These are phyloP conservation scores for Neophaeococcomyces mojaviensis DNA, from an alignment of 2,329 filamentous ascomycete species.

Conservation along the genomic window DNA sequence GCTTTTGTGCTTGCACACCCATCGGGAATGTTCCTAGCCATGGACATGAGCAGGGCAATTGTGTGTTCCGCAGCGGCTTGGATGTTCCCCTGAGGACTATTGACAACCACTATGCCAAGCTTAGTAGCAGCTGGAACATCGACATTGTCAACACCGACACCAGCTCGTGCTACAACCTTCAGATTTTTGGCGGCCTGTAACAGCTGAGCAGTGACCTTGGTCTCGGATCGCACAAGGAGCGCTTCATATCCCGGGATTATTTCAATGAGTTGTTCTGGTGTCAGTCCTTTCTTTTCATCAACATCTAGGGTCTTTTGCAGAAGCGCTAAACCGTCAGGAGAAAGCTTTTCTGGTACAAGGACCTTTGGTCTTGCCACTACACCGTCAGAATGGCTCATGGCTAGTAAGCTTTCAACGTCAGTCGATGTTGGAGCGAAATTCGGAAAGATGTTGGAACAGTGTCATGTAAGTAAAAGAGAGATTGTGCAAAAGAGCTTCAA, in stretches of 20 bases:
- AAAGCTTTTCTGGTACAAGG: constrained; percentile 73
- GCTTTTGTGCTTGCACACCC: constrained; percentile 62
- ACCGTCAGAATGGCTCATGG: constrained; percentile 15
- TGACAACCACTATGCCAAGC: constrained; percentile 70
- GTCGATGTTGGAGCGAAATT: background rate
- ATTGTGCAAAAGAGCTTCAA: too few species aligned
- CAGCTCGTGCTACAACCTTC: constrained; percentile 71
- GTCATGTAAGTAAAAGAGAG: too few species aligned
- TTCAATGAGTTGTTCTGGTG: constrained; percentile 54
- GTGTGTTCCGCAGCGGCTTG: constrained; percentile 74
- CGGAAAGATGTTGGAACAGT: too few species aligned
- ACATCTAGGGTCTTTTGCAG: constrained; percentile 62
- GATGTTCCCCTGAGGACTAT: constrained; percentile 72
- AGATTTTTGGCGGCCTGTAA: constrained; percentile 60
- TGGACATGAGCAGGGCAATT: constrained; percentile 64
- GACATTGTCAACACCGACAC: constrained; percentile 78
- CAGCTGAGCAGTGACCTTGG: constrained; percentile 65
- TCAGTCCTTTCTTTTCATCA: constrained; percentile 57
- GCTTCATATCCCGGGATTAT: constrained; percentile 67
- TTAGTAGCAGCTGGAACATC: constrained; percentile 65
- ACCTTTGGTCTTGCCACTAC: constrained; percentile 42
- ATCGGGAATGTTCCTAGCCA: constrained; percentile 64
- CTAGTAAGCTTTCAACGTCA: background rate
- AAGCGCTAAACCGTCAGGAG: constrained; percentile 66
- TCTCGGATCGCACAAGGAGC: constrained; percentile 73